Base-by-base conservation (phyloP, 2,329 filamentous ascomycete species). In the Aspergillus sp. region DNA sequence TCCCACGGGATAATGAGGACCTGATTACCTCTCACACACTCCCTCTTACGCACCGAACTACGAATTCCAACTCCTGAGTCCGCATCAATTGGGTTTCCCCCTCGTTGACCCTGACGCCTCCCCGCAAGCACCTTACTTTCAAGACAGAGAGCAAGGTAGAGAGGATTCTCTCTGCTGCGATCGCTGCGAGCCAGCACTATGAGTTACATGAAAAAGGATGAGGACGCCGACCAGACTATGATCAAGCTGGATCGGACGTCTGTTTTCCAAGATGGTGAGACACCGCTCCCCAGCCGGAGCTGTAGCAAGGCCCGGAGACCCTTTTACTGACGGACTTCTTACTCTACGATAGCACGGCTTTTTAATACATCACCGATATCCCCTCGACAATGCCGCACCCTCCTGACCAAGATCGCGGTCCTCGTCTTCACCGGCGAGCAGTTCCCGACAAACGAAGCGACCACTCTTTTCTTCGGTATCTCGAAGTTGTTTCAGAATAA, bases 401-500 rank as follows among this genome's bases (percentile, higher is more conserved):
- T 97, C 64, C 84, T 99, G 65, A 98, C 95, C 71, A 98, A 99
- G 83, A 95, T 99, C 73, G 91, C 91, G 50, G 89, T 98, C 58
- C 88, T 99, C 64, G 85, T 99, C 68, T 97, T 97, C 79, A 98
- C 92, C 19, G 95, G 95, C 68, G 95, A 99, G 81, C 92, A 88
- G 74, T 99, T 98, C 82, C 93, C 93, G 46, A 93, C 90, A 59
- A 96, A 96, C 73, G 95, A 99, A 85, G 95, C 95, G 67, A 98
- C 95, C 33, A 93, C 91, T 48, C 89, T 99, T 65, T 99, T 99
- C 86, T 98, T 98, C 76, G 93, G 93, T 68, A 98, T 96, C 77
- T 98, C 93, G 61, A 98, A 98, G 84, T 86, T 98, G 60, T 99
- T 99, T 84, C 93, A 98, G 83, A 98, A 98, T 80, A 98, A 97